Evolutionary conservation across 2,329 filamentous ascomycete species (phyloP), one percentile per base, ranked within the genome.

Genomic region (Kalmusia sp.): DNA sequence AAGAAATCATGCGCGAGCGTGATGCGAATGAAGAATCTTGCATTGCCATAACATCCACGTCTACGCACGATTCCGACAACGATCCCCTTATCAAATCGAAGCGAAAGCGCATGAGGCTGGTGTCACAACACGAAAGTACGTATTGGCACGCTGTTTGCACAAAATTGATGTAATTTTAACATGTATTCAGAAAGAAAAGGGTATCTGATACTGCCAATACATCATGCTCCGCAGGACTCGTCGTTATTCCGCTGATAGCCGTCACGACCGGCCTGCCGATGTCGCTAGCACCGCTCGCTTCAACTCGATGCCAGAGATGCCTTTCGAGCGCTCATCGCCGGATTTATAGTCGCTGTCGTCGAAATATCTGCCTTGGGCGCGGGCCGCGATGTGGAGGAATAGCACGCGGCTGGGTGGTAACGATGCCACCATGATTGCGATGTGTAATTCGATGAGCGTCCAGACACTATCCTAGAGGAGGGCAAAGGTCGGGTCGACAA

Each of bases 361-460:
- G 44, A 47, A 38, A n/a, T 4, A 7, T 15, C 17, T 15, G 5
- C 24, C 14, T 15, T 24, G 38, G 3, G 27, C 3, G 14, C n/a
- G 7, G 14, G 22, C n/a, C 14, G 27, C 14, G 2, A 45, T 43
- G 17, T 15, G 2, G 11, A 43, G 39, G 24, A 43, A 43, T 9
- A 51, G 30, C 12, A 33, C 41, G 22, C 49, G 49, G 7, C 15
- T 46, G 5, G 41, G 49, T 6, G 49, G 49, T 6, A 46, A n/a
- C 24, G 49, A 47, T 14, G 33, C 49, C 14, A 47, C 41, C 17
- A 47, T 47, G 3, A 47, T 47, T 7, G 40, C 49, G 17, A 52
- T 34, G 21, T 47, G 34, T 3, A 52, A 41, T 21, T 52, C 41
- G 33, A 52, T 35, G 25, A 46, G 24, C 6, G 49, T 52, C 41